Conservation (phyloP, 2,329 filamentous ascomycete species). For the Colletotrichum lentis region DNA sequence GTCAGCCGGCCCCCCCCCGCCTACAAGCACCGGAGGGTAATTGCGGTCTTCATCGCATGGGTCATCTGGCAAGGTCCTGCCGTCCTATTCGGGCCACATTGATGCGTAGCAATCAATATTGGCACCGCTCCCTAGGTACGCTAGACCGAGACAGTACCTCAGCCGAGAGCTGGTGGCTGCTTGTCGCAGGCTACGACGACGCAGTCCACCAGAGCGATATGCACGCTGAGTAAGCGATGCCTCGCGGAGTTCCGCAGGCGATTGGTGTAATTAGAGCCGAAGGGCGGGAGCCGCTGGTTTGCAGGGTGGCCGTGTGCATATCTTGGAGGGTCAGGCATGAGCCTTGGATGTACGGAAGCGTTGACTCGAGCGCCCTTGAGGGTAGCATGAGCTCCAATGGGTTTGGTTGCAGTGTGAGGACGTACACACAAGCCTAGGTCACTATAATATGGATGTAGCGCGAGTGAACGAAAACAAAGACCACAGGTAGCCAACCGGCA, state of each 20-base stretch:
- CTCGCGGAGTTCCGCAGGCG: slow-evolving; percentile 19
- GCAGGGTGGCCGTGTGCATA: too few relatives aligned
- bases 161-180: neutral
- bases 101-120: neutral
- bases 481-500: neutral
- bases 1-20: too few relatives aligned
- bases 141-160: neutral
- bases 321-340: neutral
- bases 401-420: too few relatives aligned
- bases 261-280: neutral
- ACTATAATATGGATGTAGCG: neutral
- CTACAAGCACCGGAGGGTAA: neutral
- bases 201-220: neutral
- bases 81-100: too few relatives aligned
- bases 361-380: too few relatives aligned
- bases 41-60: neutral
- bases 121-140: neutral
- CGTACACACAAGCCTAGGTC: neutral
- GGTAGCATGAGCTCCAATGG: too few relatives aligned
- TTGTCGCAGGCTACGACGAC: neutral
- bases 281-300: neutral
- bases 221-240: slow-evolving; percentile 21
- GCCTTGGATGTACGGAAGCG: neutral
- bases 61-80: neutral
- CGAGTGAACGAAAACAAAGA: neutral